Percentiles rank a stretch among this genome's conserved stretches.
phyloP scores from a whole-genome alignment of 129 eudicot species.

The Dittrichia graveolens region DNA sequence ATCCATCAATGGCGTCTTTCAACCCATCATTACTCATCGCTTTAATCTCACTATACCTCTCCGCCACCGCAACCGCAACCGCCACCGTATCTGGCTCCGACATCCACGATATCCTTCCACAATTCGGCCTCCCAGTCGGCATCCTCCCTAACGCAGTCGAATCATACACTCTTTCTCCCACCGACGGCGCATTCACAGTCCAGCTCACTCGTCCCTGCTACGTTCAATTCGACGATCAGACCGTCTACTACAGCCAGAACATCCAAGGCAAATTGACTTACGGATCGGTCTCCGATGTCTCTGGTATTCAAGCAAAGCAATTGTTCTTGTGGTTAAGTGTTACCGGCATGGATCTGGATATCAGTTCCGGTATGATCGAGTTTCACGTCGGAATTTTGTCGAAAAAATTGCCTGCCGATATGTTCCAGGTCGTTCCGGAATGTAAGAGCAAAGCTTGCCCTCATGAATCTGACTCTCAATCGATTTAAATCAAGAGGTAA shows the following conservation, averaged over 20 bases:
- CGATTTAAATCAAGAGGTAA: constrained; percentile 31
- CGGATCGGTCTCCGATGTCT: constrained; percentile 62
- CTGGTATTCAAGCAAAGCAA: constrained; percentile 82
- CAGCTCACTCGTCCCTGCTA: constrained; percentile 57
- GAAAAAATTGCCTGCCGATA: constrained; percentile 55
- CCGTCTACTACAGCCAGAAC: constrained; percentile 50
- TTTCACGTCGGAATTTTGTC: constrained; percentile 80
- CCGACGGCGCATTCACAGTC: constrained; percentile 52
- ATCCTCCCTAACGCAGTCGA: constrained; percentile 60
- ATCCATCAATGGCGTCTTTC: constrained; percentile 37
- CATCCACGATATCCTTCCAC: constrained; percentile 73
- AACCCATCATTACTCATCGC: constrained; percentile 19
- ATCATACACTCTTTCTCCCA: constrained; percentile 56
- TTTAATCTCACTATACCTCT: constrained; percentile 29
- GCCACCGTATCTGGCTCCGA: constrained; percentile 28
- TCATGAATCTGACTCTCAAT: not conserved
- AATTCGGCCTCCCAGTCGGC: constrained; percentile 73
- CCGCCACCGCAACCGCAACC: not conserved
- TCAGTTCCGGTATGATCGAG: constrained; percentile 42
- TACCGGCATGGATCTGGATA: constrained; percentile 59
- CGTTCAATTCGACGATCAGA: constrained; percentile 62
- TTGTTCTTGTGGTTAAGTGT: constrained; percentile 74
- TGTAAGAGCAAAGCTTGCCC: constrained; percentile 53
- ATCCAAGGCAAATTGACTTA: constrained; percentile 60
- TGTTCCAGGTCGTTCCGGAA: constrained; percentile 52